phyloP scores from a whole-genome alignment of 306 rosid species.

The Lotus japonicus region DNA sequence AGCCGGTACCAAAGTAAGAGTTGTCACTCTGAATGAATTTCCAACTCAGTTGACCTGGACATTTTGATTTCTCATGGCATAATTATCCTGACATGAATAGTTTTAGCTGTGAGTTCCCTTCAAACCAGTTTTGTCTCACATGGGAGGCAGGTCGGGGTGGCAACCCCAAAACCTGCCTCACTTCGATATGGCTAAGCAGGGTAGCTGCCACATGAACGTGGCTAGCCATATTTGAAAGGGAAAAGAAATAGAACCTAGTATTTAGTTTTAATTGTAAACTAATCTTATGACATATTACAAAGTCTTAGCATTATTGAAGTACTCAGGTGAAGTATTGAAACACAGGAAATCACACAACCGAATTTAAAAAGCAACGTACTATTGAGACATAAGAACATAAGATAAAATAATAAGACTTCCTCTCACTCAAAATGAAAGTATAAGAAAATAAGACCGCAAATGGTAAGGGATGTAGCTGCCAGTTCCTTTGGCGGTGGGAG shows the following conservation, averaged over 20 bases:
- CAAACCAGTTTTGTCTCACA: not conserved
- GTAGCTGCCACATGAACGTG: constrained; percentile 3
- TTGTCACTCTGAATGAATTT: not conserved
- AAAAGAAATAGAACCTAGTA: not conserved
- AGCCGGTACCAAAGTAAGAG: constrained; percentile 87
- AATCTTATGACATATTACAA: not conserved
- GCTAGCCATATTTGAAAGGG: not conserved
- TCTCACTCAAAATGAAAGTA: too few relatives aligned
- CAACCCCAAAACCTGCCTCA: not conserved
- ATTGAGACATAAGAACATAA: too few relatives aligned
- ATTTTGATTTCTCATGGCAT: constrained; percentile 4
- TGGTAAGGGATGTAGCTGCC: too few relatives aligned
- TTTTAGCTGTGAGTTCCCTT: constrained; percentile 5
- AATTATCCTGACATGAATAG: not conserved
- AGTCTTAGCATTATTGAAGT: not conserved
- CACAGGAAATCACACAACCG: not conserved
- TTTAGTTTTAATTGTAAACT: constrained; percentile 4
- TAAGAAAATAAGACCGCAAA: too few relatives aligned
- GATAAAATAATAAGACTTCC: too few relatives aligned
- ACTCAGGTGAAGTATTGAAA: not conserved
- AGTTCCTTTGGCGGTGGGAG: too few relatives aligned
- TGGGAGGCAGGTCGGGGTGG: not conserved
- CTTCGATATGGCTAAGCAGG: not conserved
- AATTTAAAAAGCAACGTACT: not conserved
- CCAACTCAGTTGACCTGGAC: not conserved